Conservation (phyloP, 2,329 filamentous ascomycete species). For the Amesomyces nigricolor region DNA sequence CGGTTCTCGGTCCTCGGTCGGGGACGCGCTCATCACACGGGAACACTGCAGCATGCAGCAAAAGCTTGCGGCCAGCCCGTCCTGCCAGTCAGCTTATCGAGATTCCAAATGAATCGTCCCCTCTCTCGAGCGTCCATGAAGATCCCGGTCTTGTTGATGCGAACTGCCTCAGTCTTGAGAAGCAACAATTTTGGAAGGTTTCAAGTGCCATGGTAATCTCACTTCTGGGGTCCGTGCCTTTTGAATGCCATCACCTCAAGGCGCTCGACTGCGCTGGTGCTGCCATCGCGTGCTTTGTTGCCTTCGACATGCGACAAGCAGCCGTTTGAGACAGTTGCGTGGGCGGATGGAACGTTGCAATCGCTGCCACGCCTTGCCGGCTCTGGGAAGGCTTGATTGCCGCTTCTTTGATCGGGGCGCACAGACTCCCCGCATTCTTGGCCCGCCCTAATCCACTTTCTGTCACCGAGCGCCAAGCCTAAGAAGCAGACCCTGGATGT, state of each 20-base stretch:
- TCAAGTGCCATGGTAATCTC: no score
- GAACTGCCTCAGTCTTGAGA: not conserved
- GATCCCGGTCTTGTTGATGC: not conserved
- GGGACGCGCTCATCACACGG: not conserved
- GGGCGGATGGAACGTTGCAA: conserved; percentile 27
- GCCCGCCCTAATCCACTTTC: not conserved
- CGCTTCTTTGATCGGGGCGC: not conserved
- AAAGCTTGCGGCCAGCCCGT: conserved; percentile 8
- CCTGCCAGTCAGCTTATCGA: conserved; percentile 2
- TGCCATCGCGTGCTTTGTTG: no score
- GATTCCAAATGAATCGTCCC: conserved; percentile 14
- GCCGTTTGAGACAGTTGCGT: conserved; percentile 9
- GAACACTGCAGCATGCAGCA: conserved; percentile 9
- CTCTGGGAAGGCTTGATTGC: conserved; percentile 7
- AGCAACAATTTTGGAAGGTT: not conserved
- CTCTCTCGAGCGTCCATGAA: not conserved
- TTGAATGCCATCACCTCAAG: no score
- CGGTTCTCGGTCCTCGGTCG: no score
- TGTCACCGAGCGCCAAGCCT: conserved; percentile 9
- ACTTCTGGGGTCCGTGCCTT: no score
- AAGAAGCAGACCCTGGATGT: not conserved
- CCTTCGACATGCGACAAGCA: not conserved
- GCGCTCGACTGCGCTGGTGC: no score
- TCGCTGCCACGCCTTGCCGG: conserved; percentile 15
- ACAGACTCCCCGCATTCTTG: conserved; percentile 14